Evolutionary conservation across 441 rosid genomes (phyloP).

Genomic region (Jatropha podagrica): DNA sequence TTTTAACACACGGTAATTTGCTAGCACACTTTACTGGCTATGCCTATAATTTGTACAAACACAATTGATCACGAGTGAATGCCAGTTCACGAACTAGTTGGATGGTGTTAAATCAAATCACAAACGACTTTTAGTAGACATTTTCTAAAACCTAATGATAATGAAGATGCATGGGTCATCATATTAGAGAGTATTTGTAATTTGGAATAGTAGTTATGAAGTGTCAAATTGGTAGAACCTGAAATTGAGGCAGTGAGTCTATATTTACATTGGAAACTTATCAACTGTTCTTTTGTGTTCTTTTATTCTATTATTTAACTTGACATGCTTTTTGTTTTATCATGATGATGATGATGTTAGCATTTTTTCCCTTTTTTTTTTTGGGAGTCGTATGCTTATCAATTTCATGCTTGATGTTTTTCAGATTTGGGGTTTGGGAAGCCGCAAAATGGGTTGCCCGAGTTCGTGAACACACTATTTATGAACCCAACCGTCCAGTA

Average conservation of each 20-base stretch:
- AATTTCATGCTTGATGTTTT: slow-evolving; percentile 17
- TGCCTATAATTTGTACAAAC: neutral
- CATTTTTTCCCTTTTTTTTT: neutral
- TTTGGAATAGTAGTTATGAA: neutral
- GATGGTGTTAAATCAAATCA: slow-evolving; percentile 7
- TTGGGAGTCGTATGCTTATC: neutral
- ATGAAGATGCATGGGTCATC: neutral
- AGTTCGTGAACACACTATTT: slow-evolving; percentile 67
- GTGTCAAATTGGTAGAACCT: neutral
- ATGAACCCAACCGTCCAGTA: slow-evolving; percentile 64
- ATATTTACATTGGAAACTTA: neutral
- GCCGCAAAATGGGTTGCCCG: slow-evolving; percentile 94
- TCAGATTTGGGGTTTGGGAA: slow-evolving; percentile 98
- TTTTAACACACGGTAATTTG: slow-evolving; percentile 67
- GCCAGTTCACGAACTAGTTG: neutral
- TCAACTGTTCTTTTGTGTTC: neutral
- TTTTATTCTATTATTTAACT: neutral
- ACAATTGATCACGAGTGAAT: neutral
- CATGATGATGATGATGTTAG: neutral
- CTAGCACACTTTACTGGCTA: neutral
- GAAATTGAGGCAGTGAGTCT: neutral
- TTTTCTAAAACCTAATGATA: neutral
- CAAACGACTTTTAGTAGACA: neutral
- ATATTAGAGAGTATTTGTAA: slow-evolving; percentile 3
- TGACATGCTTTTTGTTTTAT: slow-evolving; percentile 5